phyloP scores from a whole-genome alignment of 108 stramenopile species.

The Mayamaea pseudoterrestris region DNA sequence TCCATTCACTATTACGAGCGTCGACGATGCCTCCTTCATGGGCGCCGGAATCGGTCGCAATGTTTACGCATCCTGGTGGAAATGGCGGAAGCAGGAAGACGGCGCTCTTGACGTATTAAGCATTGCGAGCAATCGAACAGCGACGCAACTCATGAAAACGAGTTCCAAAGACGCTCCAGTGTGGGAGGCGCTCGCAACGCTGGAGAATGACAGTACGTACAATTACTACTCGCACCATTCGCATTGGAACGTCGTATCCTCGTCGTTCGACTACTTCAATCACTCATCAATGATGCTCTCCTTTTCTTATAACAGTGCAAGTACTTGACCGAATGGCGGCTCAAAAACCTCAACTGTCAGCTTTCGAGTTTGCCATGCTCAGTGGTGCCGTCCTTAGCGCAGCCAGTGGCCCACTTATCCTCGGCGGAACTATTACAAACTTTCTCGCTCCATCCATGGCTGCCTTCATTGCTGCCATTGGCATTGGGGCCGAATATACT shows the following conservation, averaged over 20 bases:
- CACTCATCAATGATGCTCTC: neutral
- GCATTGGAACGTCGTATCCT: neutral
- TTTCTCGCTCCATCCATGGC: conserved; percentile 52
- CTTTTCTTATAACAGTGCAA: conserved; percentile 24
- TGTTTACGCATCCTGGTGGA: no score
- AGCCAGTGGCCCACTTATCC: conserved; percentile 47
- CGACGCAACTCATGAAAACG: neutral
- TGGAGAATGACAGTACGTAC: conserved; percentile 24
- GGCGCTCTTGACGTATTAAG: no score
- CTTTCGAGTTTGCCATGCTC: conserved; percentile 47
- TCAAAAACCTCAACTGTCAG: conserved; percentile 44
- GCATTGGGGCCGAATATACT: conserved; percentile 80
- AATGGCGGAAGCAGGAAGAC: no score
- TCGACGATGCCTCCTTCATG: no score
- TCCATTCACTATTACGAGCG: no score
- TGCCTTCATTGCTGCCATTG: conserved; percentile 56
- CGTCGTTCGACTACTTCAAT: neutral
- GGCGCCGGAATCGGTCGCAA: no score
- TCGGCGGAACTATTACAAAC: conserved; percentile 53
- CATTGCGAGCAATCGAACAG: neutral
- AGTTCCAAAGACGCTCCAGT: conserved; percentile 17
- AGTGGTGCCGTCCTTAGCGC: conserved; percentile 39
- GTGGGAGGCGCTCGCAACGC: conserved; percentile 23
- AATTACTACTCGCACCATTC: neutral
- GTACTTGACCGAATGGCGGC: conserved; percentile 50